These are phyloP conservation scores for Luffa acutangula DNA, from an alignment of 306 rosid species.

Conservation along the genomic window DNA sequence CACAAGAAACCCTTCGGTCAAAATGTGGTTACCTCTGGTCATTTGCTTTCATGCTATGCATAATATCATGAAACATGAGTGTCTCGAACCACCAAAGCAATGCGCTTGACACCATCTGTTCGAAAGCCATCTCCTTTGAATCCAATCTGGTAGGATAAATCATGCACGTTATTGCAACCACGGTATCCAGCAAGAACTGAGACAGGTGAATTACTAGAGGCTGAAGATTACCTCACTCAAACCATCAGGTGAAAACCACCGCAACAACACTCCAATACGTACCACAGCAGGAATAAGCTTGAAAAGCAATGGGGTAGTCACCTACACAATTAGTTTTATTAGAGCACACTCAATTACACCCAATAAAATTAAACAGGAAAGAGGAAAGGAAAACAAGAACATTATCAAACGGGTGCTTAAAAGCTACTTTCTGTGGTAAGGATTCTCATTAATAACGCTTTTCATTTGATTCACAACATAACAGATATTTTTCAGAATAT, in stretches of 20 bases:
- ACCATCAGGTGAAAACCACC: slow-evolving; percentile 82
- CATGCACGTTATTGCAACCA: background rate
- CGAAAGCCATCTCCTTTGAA: slow-evolving; percentile 66
- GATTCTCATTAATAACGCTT: background rate
- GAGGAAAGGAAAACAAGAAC: no score
- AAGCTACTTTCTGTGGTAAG: background rate
- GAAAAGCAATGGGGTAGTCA: slow-evolving; percentile 96
- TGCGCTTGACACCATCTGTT: slow-evolving; percentile 62
- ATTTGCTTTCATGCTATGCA: slow-evolving; percentile 20
- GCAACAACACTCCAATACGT: slow-evolving; percentile 64
- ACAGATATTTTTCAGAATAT: slow-evolving; percentile 7
- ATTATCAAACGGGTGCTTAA: background rate
- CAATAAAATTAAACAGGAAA: background rate
- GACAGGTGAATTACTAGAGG: background rate
- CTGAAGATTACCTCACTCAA: slow-evolving; percentile 53
- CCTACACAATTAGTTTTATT: slow-evolving; percentile 36
- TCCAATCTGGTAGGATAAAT: slow-evolving; percentile 42
- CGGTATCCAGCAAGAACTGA: background rate
- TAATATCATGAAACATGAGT: slow-evolving; percentile 63
- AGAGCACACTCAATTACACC: background rate
- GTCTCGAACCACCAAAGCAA: slow-evolving; percentile 59
- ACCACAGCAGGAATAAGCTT: slow-evolving; percentile 85
- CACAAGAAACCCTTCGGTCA: slow-evolving; percentile 33
- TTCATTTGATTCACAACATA: background rate
- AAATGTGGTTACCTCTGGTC: slow-evolving; percentile 20